Conservation (phyloP, 108 stramenopile genomes). For the Phaeodactylum tricornutum region DNA sequence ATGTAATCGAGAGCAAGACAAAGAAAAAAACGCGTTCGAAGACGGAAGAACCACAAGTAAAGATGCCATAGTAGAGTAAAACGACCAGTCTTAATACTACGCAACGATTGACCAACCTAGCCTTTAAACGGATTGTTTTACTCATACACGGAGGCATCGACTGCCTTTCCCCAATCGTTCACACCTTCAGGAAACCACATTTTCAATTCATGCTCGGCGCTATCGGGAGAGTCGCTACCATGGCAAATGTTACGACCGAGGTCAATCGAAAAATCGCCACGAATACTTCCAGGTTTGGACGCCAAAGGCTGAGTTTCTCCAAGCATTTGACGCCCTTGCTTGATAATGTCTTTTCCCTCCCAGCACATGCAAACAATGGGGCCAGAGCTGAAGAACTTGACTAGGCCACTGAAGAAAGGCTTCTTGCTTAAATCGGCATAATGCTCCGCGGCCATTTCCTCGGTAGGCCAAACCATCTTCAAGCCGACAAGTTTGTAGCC, state of each 20-base stretch:
- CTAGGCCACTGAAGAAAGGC: constrained; percentile 86
- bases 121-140: constrained; percentile 4
- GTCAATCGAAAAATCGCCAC: constrained; percentile 81
- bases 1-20: not conserved
- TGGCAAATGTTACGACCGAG: constrained; percentile 64
- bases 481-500: constrained; percentile 90
- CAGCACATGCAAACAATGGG: constrained; percentile 88
- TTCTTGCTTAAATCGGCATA: constrained; percentile 88
- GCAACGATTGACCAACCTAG: not conserved
- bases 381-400: constrained; percentile 86
- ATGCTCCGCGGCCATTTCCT: constrained; percentile 83
- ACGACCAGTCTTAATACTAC: not conserved
- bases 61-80: not conserved
- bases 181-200: constrained; percentile 89
- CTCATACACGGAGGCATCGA: constrained; percentile 71
- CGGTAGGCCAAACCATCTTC: constrained; percentile 87
- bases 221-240: constrained; percentile 64
- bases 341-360: constrained; percentile 44
- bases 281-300: constrained; percentile 73
- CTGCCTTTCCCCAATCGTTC: constrained; percentile 69
- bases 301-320: constrained; percentile 72
- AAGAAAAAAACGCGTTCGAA: not conserved
- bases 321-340: constrained; percentile 85
- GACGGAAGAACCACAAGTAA: not conserved
- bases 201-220: constrained; percentile 67